Base-by-base conservation (phyloP, 495 filamentous ascomycete species). In the Durotheca rogersii region DNA sequence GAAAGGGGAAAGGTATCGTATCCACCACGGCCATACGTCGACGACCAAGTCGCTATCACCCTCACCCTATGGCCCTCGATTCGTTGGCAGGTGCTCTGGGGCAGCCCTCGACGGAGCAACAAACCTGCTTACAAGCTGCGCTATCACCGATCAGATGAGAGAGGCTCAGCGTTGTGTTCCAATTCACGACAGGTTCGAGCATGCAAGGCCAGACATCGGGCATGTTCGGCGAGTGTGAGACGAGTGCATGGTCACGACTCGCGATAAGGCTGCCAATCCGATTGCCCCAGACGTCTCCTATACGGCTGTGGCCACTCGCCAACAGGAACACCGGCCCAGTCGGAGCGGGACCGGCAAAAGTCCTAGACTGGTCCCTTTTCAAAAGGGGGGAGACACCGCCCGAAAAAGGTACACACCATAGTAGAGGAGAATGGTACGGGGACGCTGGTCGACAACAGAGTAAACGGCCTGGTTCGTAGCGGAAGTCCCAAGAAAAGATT, bases 1-100 rank as follows among this genome's bases (percentile, higher is more conserved):
- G 11, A 60, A 56, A 60, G 21, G 38, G 56, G 56, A 55, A 60
- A 51, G 43, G 56, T 33, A 50, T 46, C 36, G 11, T 47, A 59
- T 53, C 36, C 21, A 20, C 46, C 18, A 60, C 31, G 41, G 20
- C 56, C 56, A 60, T 56, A 60, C 56, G 42, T 21, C 23, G 47
- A 36, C 47, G 51, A 46, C 46, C 51, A 60, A 56, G 56, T 60
- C 27, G 47, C 42, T 47, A 17, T 48, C 41, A 27, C 29, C 11
- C 41, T 39, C 11, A 41, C 27, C 10, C 14, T 20, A 20, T 5
- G 16, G 9, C 14, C 35, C 11, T 32, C 14, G 23, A 51, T 33
- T 55, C 42, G 41, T 51, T 23, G 4, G 23, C 36, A 32, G 23
- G 42, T 34, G 51, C 32, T 18, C 39, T 47, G 20, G 43, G 47